Percentiles rank a stretch among this genome's conserved stretches.
Evolutionary conservation across 164 flowering plant genomes (phyloP).

Genomic region (Vitis amurensis): DNA sequence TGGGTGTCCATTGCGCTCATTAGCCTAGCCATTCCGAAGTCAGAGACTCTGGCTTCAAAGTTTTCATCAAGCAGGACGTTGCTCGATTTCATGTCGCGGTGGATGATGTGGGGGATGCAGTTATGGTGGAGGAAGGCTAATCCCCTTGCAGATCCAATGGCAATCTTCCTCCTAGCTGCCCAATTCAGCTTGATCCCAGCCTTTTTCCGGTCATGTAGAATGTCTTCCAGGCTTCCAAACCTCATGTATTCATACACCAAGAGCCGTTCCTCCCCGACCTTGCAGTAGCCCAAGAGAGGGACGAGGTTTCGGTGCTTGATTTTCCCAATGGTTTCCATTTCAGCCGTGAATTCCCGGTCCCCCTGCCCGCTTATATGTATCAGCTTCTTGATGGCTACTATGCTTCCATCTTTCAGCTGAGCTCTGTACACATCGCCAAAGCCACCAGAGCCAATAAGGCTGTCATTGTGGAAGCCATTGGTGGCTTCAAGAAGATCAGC

Average conservation of each 20-base stretch:
- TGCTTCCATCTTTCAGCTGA: constrained; percentile 75
- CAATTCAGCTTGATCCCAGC: constrained; percentile 75
- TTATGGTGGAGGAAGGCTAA: constrained; percentile 92
- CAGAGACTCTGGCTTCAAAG: constrained; percentile 89
- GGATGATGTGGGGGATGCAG: constrained; percentile 90
- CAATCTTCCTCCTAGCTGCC: constrained; percentile 80
- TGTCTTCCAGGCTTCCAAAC: constrained; percentile 89
- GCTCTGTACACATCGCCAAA: constrained; percentile 98
- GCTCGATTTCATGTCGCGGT: constrained; percentile 98
- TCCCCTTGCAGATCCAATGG: constrained; percentile 87
- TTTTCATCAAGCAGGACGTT: constrained; percentile 88
- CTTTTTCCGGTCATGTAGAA: constrained; percentile 69
- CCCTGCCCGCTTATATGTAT: constrained; percentile 94
- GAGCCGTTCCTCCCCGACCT: constrained; percentile 89
- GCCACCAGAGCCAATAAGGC: constrained; percentile 90
- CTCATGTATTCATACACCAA: constrained; percentile 96
- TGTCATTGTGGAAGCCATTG: constrained; percentile 79
- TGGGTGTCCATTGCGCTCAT: constrained; percentile 98
- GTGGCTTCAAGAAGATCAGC: constrained; percentile 96
- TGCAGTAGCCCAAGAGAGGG: constrained; percentile 92
- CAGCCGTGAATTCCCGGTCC: constrained; percentile 95
- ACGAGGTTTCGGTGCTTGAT: constrained; percentile 95
- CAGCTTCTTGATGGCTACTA: constrained; percentile 91
- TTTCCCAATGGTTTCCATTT: constrained; percentile 97
- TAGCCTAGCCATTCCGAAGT: constrained; percentile 96